Conservation (phyloP, 139 green algal species). For the Asterochloris sp. region DNA sequence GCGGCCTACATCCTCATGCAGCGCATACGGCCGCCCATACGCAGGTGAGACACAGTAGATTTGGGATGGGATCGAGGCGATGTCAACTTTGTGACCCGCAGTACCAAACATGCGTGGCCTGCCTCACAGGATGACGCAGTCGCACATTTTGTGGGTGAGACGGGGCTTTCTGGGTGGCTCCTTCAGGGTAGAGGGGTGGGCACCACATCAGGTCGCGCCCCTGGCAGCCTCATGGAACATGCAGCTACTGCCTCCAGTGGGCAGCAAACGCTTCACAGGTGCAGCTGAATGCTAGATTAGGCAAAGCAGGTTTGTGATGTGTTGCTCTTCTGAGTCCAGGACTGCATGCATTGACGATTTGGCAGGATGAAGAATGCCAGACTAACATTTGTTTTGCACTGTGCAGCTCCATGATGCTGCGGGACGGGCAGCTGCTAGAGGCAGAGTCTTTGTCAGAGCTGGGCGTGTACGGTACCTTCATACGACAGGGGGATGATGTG, state of each 20-base stretch:
- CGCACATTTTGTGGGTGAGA: too few relatives aligned
- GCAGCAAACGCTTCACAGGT: neutral
- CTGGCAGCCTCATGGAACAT: too few relatives aligned
- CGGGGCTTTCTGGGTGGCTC: too few relatives aligned
- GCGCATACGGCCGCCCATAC: conserved; percentile 79
- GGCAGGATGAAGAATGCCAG: neutral
- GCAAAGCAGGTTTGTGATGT: neutral
- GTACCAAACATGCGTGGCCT: too few relatives aligned
- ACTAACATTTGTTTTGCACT: neutral
- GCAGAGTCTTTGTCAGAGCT: conserved; percentile 89
- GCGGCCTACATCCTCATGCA: conserved; percentile 97
- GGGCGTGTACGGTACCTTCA: conserved; percentile 81
- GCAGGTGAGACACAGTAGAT: conserved; percentile 15
- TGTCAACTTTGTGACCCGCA: neutral
- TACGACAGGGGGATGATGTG: conserved; percentile 47
- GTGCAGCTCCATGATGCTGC: conserved; percentile 49
- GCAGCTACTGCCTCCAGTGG: too few relatives aligned
- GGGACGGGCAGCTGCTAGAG: conserved; percentile 52
- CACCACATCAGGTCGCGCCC: too few relatives aligned
- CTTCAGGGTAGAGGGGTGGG: too few relatives aligned
- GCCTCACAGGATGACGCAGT: too few relatives aligned
- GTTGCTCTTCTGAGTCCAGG: neutral
- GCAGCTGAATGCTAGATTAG: neutral
- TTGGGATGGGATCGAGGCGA: too few relatives aligned
- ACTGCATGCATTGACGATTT: too few relatives aligned